These are phyloP conservation scores for Pezizomycotina sp. DNA, from an alignment of 2,329 filamentous ascomycete genomes.

Conservation along the genomic window DNA sequence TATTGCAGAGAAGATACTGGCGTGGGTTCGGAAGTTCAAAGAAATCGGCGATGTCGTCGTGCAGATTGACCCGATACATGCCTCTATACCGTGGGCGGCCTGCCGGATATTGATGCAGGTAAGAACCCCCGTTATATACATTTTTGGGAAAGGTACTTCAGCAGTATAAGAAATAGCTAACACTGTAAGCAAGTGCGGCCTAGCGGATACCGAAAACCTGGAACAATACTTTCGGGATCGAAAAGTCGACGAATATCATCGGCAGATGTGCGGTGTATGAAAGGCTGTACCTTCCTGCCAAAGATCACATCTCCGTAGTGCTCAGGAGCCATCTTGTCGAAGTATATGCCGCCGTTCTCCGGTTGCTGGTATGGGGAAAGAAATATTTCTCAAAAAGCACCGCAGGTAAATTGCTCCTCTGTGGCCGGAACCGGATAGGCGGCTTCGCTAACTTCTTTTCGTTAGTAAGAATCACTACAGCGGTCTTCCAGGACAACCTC, in stretches of 20 bases:
- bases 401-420: too few relatives aligned
- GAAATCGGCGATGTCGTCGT: slow-evolving; percentile 23
- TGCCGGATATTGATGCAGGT: slow-evolving; percentile 24
- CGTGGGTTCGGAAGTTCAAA: slow-evolving; percentile 25
- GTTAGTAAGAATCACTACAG: too few relatives aligned
- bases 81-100: slow-evolving; percentile 25
- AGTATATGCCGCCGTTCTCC: slow-evolving; percentile 19
- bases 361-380: slow-evolving; percentile 10
- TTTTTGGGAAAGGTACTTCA: too few relatives aligned
- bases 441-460: too few relatives aligned
- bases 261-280: slow-evolving; percentile 22
- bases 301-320: too few relatives aligned
- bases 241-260: slow-evolving; percentile 20
- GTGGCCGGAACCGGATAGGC: too few relatives aligned
- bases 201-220: neutral
- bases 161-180: neutral
- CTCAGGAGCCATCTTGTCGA: too few relatives aligned
- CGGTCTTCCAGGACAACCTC: too few relatives aligned
- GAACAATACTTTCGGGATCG: slow-evolving; percentile 5
- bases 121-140: too few relatives aligned
- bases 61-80: slow-evolving; percentile 23
- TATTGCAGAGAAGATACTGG: slow-evolving; percentile 22
- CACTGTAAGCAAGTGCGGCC: neutral
- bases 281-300: slow-evolving; percentile 21
- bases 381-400: slow-evolving; percentile 9